phyloP scores from a whole-genome alignment of 305 asterid genomes.

The Fraxinus baroniana region DNA sequence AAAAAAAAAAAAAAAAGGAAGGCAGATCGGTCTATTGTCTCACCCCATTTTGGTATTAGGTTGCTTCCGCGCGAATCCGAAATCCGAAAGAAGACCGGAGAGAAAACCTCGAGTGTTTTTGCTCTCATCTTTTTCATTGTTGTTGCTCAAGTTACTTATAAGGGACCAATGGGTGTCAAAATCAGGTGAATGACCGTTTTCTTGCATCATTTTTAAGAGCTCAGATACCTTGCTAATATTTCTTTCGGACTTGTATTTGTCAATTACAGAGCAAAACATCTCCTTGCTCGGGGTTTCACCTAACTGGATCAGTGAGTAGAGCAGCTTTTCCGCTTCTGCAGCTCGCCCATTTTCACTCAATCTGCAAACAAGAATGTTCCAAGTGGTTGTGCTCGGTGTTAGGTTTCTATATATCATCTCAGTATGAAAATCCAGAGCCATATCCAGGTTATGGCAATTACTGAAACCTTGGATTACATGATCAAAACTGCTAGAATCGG shows the following conservation, averaged over 20 bases:
- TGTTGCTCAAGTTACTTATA: constrained; percentile 54
- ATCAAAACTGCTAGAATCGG: constrained; percentile 59
- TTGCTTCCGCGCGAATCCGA: constrained; percentile 46
- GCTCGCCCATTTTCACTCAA: constrained; percentile 41
- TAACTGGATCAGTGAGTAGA: constrained; percentile 44
- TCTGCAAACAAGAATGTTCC: constrained; percentile 44
- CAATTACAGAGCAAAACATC: constrained; percentile 50
- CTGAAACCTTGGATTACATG: constrained; percentile 52
- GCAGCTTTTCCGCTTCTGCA: constrained; percentile 58
- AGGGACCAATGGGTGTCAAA: constrained; percentile 87
- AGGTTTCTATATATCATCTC: constrained; percentile 67
- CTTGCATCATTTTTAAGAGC: constrained; percentile 64
- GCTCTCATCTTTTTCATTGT: constrained; percentile 31
- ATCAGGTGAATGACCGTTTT: constrained; percentile 67
- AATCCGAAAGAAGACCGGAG: constrained; percentile 66
- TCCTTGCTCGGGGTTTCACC: constrained; percentile 67
- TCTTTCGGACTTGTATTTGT: constrained; percentile 42
- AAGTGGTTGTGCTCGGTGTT: constrained; percentile 49
- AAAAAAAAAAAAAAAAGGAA: no score
- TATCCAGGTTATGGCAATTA: constrained; percentile 32
- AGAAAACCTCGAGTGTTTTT: constrained; percentile 39
- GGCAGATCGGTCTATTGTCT: neutral
- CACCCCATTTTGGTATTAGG: constrained; percentile 21
- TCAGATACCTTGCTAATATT: constrained; percentile 50
- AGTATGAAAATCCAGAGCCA: constrained; percentile 59